Evolutionary conservation across 2,329 filamentous ascomycete genomes (phyloP).

Genomic region (Fusarium continuum): DNA sequence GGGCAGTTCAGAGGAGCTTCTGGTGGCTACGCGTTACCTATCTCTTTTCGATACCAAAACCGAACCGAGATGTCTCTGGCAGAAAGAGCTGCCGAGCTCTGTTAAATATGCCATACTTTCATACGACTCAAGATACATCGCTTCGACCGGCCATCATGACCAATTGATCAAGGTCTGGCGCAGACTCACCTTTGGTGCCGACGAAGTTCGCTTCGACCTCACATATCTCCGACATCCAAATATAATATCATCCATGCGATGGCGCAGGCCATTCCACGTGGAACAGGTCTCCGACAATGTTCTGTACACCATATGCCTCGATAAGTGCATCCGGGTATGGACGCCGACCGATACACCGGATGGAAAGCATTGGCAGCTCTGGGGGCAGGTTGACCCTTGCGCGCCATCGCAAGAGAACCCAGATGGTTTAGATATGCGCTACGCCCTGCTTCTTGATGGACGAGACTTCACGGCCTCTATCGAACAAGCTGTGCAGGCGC

Average conservation of each 20-base stretch:
- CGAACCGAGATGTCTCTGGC: constrained; percentile 72
- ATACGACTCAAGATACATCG: constrained; percentile 87
- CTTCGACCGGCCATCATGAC: constrained; percentile 81
- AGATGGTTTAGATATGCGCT: constrained; percentile 35
- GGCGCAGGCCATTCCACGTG: constrained; percentile 80
- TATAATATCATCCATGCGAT: constrained; percentile 83
- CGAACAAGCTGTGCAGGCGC: constrained; percentile 74
- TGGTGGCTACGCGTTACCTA: constrained; percentile 77
- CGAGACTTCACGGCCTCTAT: constrained; percentile 81
- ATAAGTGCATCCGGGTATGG: constrained; percentile 86
- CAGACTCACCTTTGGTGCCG: constrained; percentile 81
- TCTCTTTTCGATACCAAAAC: constrained; percentile 69
- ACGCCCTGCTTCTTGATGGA: constrained; percentile 82
- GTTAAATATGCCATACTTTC: constrained; percentile 81
- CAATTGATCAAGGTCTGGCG: constrained; percentile 93
- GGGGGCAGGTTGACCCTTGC: constrained; percentile 81
- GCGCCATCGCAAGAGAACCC: constrained; percentile 68
- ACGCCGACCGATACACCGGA: constrained; percentile 76
- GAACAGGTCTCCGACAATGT: constrained; percentile 87
- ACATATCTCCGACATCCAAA: constrained; percentile 88
- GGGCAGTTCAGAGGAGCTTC: constrained; percentile 85
- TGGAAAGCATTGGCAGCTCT: constrained; percentile 77
- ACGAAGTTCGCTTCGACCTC: constrained; percentile 88
- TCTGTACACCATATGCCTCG: constrained; percentile 87
- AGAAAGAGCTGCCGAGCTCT: constrained; percentile 75